Base-by-base conservation (phyloP, 495 filamentous ascomycete genomes). In the Neurospora africana region DNA sequence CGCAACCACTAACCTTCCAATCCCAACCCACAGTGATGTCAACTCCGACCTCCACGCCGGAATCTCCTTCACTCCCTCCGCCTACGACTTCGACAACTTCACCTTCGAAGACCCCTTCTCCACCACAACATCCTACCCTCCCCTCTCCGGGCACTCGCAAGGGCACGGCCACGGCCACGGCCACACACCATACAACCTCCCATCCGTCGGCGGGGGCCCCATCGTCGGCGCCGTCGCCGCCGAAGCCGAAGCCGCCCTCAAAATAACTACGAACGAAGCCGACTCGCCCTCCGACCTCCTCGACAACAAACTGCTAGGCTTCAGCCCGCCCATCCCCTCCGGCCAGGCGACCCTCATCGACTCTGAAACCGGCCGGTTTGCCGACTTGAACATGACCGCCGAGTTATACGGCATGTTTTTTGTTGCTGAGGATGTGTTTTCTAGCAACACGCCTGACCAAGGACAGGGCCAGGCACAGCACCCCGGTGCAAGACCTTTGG, bases 361-460 rank as follows among this genome's bases (percentile, higher is more conserved):
- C 69, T 61, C 53, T 33, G 76, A 76, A 23, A 41, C 72, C 0
- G 78, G 72, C 23, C 74, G 78, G 47, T 72, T 78, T 30, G 75
- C 84, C 80, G 87, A 77, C 82, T 85, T 93, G 30, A 86, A 87
- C 39, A 89, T 97, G 78, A 88, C 90, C 10, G 93, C 93, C 58
- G 94, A 96, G 80, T 82, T 97, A 38, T 92, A 95, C 78, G 94
- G 94, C 83, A 97, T 96, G 93, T 97, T 97, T 83, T 97, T 95
- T 77, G 87, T 97, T 7, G 93, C 94, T 68, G 94, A 97, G 76
- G 85, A 87, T 70, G 86, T 88, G 8, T 88, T 86, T 76, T 83
- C 82, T 41, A 82, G 78, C 33, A 82, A 83, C 71, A 61, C 53
- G 53, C 53, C 53, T 38, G 37, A 38, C 2, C 37, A 38, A 38